Percentiles rank a stretch among this genome's conserved stretches.
phyloP scores from a whole-genome alignment of 2,329 filamentous ascomycete genomes.

The Fusarium robinianum region DNA sequence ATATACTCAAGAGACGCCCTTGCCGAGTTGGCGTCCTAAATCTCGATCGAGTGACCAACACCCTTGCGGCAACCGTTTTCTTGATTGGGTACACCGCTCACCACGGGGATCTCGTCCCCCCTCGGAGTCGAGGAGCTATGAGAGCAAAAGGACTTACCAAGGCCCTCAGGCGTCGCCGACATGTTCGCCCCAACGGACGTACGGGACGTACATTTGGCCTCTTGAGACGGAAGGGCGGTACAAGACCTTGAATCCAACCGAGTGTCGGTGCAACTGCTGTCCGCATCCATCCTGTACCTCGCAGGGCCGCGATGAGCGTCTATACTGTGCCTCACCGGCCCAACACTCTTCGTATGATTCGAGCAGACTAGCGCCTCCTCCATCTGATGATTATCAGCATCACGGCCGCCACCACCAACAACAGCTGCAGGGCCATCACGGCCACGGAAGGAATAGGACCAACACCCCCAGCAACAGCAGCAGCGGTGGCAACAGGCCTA shows the following conservation, averaged over 20 bases:
- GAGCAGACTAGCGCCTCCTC: background rate
- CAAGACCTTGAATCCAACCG: constrained; percentile 28
- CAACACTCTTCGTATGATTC: background rate
- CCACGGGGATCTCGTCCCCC: constrained; percentile 1
- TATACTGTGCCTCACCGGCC: background rate
- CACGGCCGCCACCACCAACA: too few relatives aligned
- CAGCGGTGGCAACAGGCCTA: background rate
- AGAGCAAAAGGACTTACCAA: constrained; percentile 6
- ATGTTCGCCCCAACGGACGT: constrained; percentile 7
- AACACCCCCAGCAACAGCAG: constrained; percentile 1
- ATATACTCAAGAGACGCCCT: too few relatives aligned
- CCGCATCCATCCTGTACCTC: constrained; percentile 28
- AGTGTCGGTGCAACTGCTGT: constrained; percentile 31
- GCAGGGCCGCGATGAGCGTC: constrained; percentile 13
- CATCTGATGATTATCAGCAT: background rate
- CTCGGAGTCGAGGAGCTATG: constrained; percentile 4
- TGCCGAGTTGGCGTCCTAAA: constrained; percentile 8
- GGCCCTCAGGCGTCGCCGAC: background rate
- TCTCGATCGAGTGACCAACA: constrained; percentile 1
- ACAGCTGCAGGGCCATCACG: too few relatives aligned
- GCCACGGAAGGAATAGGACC: too few relatives aligned
- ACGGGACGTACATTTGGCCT: constrained; percentile 31
- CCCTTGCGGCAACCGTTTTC: background rate
- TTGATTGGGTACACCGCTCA: constrained; percentile 2
- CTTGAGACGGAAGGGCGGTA: constrained; percentile 21